phyloP scores from a whole-genome alignment of 2,329 filamentous ascomycete genomes.

The Trichoderma harzianum region DNA sequence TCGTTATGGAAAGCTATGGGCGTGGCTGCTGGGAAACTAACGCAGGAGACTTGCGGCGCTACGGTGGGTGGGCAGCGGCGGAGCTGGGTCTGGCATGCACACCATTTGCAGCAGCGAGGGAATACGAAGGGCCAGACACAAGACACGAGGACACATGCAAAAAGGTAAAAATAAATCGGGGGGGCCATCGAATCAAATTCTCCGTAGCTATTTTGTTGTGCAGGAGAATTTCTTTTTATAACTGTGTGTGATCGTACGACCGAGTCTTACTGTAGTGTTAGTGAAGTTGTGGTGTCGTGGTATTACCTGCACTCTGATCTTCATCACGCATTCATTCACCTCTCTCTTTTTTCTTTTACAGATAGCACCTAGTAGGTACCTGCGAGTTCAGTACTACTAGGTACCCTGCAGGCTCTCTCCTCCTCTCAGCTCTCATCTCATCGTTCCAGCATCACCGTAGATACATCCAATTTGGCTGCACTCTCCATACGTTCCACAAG shows the following conservation, averaged over 20 bases:
- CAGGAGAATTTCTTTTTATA: neutral
- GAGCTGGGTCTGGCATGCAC: conserved; percentile 6
- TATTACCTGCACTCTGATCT: neutral
- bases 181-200: neutral
- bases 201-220: neutral
- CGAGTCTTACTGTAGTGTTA: neutral
- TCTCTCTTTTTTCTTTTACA: neutral
- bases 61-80: neutral
- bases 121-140: conserved; percentile 5
- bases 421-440: neutral
- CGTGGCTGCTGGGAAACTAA: neutral
- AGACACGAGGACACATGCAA: conserved; percentile 10
- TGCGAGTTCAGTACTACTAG: neutral
- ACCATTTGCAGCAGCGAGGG: neutral
- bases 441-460: neutral
- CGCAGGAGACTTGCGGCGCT: neutral
- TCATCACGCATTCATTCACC: neutral
- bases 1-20: neutral
- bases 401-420: neutral
- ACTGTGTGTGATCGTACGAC: neutral
- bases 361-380: neutral
- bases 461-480: neutral
- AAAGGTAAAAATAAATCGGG: conserved; percentile 9
- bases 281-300: neutral
- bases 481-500: neutral